A percentile compares a stretch with the other conserved stretches of the same genome.
Evolutionary conservation across 371 early-diverging fungal species (phyloP).

Genomic region (Apophysomyces trapeziformis): DNA sequence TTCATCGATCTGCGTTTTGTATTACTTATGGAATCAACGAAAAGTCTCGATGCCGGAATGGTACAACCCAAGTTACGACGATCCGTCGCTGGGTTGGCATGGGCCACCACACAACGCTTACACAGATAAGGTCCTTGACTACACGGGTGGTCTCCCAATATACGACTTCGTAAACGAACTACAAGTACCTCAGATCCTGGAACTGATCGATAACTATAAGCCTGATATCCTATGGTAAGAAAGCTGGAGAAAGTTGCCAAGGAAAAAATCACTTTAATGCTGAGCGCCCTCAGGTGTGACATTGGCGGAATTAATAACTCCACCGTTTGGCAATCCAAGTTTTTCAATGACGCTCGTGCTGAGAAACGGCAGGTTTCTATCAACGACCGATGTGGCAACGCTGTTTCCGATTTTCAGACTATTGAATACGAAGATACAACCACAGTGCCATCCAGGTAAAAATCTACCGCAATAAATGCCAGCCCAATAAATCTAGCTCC

Average conservation of each 20-base stretch:
- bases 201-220: conserved; percentile 30
- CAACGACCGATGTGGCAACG: conserved; percentile 43
- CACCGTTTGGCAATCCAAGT: conserved; percentile 33
- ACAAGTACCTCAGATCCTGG: conserved; percentile 41
- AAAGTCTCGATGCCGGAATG: conserved; percentile 49
- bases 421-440: conserved; percentile 31
- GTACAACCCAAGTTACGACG: conserved; percentile 40
- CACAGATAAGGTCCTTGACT: conserved; percentile 18
- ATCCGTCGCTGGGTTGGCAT: conserved; percentile 33
- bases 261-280: not conserved
- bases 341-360: conserved; percentile 24
- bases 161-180: conserved; percentile 40
- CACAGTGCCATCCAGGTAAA: conserved; percentile 24
- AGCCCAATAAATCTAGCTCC: not conserved
- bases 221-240: conserved; percentile 43
- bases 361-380: conserved; percentile 24
- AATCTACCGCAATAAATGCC: not conserved
- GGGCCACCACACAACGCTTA: conserved; percentile 38
- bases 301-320: conserved; percentile 50
- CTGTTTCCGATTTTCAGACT: conserved; percentile 41
- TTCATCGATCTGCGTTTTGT: not conserved
- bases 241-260: not conserved
- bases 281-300: conserved; percentile 27
- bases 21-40: not conserved
- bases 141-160: conserved; percentile 31